Conservation (phyloP, 805 yeast species). For the Komagataella kurtzmanii region DNA sequence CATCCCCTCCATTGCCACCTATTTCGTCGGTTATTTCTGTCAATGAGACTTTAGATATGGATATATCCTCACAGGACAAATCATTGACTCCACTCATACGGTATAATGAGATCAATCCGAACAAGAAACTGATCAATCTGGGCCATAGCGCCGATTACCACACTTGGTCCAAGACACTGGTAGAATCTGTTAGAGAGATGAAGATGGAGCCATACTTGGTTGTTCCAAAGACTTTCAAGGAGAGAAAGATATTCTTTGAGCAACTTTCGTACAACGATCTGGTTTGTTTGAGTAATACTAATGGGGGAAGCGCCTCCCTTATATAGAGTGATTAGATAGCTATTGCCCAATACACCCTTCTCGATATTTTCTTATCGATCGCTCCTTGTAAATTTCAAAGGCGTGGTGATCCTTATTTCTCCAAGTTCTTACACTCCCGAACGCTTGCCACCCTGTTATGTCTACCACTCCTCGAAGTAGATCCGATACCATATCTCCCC, state of each 20-base stretch:
- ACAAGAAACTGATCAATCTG: not conserved
- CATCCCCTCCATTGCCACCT: not conserved
- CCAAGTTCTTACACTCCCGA: not conserved
- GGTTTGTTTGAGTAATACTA: not conserved
- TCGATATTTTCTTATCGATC: not conserved
- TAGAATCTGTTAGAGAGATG: not conserved
- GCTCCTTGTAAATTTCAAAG: not conserved
- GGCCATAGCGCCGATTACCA: not conserved
- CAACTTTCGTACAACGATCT: not conserved
- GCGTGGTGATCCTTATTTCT: not conserved
- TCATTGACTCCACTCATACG: not conserved
- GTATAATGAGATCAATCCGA: not conserved
- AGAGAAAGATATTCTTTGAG: not conserved
- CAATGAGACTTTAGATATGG: not conserved
- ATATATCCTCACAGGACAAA: not conserved
- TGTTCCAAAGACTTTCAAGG: not conserved
- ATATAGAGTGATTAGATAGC: not conserved
- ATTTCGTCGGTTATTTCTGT: not conserved
- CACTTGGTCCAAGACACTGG: not conserved
- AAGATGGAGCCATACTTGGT: not conserved
- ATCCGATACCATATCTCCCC: not conserved
- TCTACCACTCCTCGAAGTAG: not conserved
- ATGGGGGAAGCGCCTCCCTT: not conserved
- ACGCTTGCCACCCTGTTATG: not conserved
- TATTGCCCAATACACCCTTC: not conserved